Evolutionary conservation across 441 rosid species (phyloP), one percentile per base, ranked within the genome.

Genomic region (Syzygium syzygioides): DNA sequence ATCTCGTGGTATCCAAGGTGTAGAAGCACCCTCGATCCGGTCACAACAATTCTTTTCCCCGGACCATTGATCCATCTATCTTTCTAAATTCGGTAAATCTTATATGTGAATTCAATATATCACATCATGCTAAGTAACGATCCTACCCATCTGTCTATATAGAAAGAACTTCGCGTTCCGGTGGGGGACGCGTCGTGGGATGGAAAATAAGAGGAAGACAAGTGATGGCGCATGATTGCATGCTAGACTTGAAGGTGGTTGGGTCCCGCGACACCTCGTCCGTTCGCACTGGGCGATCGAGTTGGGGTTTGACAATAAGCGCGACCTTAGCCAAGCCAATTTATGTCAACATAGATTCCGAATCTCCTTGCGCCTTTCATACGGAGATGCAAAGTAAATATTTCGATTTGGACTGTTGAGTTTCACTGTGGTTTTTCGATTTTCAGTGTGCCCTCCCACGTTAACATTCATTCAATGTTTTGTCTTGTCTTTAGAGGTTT

Each of bases 31-130:
- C 19, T 62, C 4, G 37, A 64, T 30, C 37, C 5, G 8, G 10
- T 64, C 71, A 0, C 2, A 19, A 5, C 1, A 1, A 64, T 30
- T 9, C 32, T 30, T 30, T 15, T 14, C 6, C 30, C 20, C 0
- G 20, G 12, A 64, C 7, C 3, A 1, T 15, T 0, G 20, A 64
- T 64, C 20, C 37, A n/a, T 64, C 20, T 0, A 64, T 0, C 19
- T 8, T 15, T 64, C 30, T 15, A 20, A 30, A 64, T n/a, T 64
- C 30, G 20, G 11, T 8, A 19, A 64, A 30, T 4, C 18, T 30
- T 37, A 30, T 64, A 17, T n/a, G 30, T 15, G 30, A 15, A 64
- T 30, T 64, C 37, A n/a, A 18, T 15, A 64, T 7, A 64, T 64
- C 32, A 28, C 8, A 30, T 64, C 11, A 32, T 30, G 15, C 71